phyloP scores from a whole-genome alignment of 2,329 filamentous ascomycete species.

The Biscogniauxia sp. region DNA sequence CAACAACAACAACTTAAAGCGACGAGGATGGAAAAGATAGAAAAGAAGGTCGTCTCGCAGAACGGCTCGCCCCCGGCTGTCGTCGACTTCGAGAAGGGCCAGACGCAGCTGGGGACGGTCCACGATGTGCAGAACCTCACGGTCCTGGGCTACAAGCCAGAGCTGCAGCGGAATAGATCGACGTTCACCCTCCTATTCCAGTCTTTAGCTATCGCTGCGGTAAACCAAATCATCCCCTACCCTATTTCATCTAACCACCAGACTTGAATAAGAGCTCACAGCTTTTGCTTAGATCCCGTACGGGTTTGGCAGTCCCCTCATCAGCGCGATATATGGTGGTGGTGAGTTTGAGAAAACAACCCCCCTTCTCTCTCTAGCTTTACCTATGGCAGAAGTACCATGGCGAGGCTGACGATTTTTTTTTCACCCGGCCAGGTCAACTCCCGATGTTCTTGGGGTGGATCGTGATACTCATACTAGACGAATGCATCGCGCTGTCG shows the following conservation, averaged over 20 bases:
- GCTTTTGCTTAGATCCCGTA: constrained; percentile 45
- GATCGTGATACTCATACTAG: constrained; percentile 51
- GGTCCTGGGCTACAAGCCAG: constrained; percentile 54
- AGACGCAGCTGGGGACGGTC: constrained; percentile 19
- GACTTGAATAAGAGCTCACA: not conserved
- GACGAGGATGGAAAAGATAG: not conserved
- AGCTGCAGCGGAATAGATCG: constrained; percentile 57
- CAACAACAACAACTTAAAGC: too few relatives aligned
- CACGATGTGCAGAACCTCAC: constrained; percentile 33
- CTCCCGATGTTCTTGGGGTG: constrained; percentile 57
- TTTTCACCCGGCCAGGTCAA: constrained; percentile 36
- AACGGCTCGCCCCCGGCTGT: not conserved
- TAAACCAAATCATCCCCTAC: constrained; percentile 19
- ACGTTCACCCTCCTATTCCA: constrained; percentile 61
- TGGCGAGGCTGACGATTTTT: constrained; percentile 1
- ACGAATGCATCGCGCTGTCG: constrained; percentile 51
- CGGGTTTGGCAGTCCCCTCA: constrained; percentile 41
- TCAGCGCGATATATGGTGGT: constrained; percentile 38
- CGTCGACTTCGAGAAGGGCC: constrained; percentile 15
- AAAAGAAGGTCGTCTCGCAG: not conserved
- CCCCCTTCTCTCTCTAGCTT: not conserved
- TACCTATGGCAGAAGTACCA: too few relatives aligned
- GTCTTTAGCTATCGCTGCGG: constrained; percentile 57
- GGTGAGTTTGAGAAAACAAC: constrained; percentile 22
- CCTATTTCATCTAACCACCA: not conserved